Base-by-base conservation (phyloP, 106 monocot genomes). In the Dendrobium catenatum region DNA sequence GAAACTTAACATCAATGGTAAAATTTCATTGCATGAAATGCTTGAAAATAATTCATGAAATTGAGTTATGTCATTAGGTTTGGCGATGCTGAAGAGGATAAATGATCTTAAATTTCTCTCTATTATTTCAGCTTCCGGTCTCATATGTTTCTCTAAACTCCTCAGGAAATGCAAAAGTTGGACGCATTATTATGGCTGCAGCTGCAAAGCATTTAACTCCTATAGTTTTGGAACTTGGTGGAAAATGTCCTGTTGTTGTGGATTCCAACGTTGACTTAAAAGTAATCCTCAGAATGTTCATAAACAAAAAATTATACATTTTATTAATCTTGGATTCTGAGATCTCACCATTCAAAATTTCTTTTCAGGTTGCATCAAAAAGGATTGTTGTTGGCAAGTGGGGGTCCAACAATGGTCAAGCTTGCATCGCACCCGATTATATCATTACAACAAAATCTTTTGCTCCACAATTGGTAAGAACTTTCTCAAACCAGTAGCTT, bases 121-220 rank as follows among this genome's bases (percentile, higher is more conserved):
- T 61, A 7, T 4, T 64, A 7, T n/a, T 64, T 64, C 64, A 64
- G 26, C 64, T 64, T 64, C 9, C 24, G 1, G 5, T n/a, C 64
- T 22, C 24, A 24, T 26, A 0, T 26, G n/a, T 7, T 64, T 22
- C 24, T 22, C n/a, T 26, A 64, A 64, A 64, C 9, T 22, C 1
- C 59, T 19, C 75, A 92, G 92, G 92, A 37, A 93, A 79, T 72
- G 79, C 80, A 9, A 90, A 43, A 54, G 85, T 93, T 10, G 93
- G 77, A 0, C 84, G 90, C 55, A 88, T 88, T 72, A 83, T 93
- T 17, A 90, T 93, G 93, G 5, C 81, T 77, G 90, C 90, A 78
- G 93, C 93, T 49, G 93, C 90, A 48, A 90, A 87, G 86, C 85
- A 93, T 80, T 82, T 93, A n/a, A 93, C 93, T 67, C 93, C 93